These are phyloP conservation scores for Artemisia argyi DNA, from an alignment of 129 eudicot genomes.

Conservation along the genomic window DNA sequence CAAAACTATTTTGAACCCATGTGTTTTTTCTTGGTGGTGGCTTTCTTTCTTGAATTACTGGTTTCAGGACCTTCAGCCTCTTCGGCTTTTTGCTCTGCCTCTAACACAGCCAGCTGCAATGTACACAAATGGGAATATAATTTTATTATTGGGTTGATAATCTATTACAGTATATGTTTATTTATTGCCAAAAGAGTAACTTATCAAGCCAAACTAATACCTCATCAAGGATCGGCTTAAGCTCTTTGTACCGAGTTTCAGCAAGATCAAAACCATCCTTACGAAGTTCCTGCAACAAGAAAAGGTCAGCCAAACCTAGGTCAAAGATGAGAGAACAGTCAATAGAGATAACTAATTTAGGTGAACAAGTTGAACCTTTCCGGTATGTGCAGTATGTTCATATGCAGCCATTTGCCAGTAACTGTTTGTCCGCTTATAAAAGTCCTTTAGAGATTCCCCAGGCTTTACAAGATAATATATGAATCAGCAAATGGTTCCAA, in stretches of 20 bases:
- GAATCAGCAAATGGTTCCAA: background rate
- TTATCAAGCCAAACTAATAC: constrained; percentile 33
- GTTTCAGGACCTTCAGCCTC: constrained; percentile 90
- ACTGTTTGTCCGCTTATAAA: constrained; percentile 86
- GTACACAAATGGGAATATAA: background rate
- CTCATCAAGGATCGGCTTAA: constrained; percentile 97
- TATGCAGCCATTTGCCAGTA: constrained; percentile 99
- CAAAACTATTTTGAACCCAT: constrained; percentile 45
- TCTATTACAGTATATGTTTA: too few relatives aligned
- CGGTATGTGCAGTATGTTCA: constrained; percentile 97
- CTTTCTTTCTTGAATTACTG: constrained; percentile 62
- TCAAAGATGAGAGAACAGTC: constrained; percentile 18
- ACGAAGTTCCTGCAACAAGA: constrained; percentile 75
- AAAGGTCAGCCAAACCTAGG: constrained; percentile 5
- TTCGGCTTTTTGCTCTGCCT: constrained; percentile 96
- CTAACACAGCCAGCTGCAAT: constrained; percentile 69
- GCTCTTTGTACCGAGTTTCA: constrained; percentile 84
- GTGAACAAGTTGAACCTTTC: constrained; percentile 59
- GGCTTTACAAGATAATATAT: constrained; percentile 48
- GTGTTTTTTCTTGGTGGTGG: constrained; percentile 63
- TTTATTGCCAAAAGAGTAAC: background rate
- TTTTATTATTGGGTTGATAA: too few relatives aligned
- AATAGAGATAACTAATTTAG: constrained; percentile 7
- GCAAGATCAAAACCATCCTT: constrained; percentile 99
- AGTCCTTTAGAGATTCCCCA: constrained; percentile 90